These are phyloP conservation scores for Croton laevigatus DNA, from an alignment of 441 rosid species.

Conservation along the genomic window DNA sequence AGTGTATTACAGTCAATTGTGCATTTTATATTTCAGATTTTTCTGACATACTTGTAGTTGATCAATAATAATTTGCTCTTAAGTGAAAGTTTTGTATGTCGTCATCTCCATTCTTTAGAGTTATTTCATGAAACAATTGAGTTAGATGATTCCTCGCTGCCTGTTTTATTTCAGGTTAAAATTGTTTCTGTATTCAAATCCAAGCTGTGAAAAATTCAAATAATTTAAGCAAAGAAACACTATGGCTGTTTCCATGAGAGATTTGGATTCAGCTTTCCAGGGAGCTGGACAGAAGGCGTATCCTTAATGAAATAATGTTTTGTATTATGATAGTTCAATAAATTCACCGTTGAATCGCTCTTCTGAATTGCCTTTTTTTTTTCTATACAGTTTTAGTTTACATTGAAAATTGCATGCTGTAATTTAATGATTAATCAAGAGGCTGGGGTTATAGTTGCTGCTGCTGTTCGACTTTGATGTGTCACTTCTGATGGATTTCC, in stretches of 20 bases:
- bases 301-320: conserved; percentile 39
- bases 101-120: conserved; percentile 6
- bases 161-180: conserved; percentile 37
- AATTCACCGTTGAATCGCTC: not conserved
- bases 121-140: conserved; percentile 16
- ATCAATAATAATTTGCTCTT: not conserved
- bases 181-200: conserved; percentile 25
- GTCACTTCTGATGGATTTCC: conserved; percentile 12
- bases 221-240: conserved; percentile 30
- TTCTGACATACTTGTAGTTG: not conserved
- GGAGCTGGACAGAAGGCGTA: conserved; percentile 97
- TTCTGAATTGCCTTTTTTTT: not conserved
- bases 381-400: not conserved
- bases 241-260: conserved; percentile 94
- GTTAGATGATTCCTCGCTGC: conserved; percentile 16
- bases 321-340: not conserved
- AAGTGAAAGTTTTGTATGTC: conserved; percentile 10
- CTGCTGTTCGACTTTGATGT: conserved; percentile 16
- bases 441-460: not conserved
- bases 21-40: not conserved
- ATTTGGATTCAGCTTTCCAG: conserved; percentile 90
- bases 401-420: conserved; percentile 1
- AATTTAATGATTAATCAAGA: not conserved
- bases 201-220: conserved; percentile 31
- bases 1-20: not conserved